These are phyloP conservation scores for Thalassiosira sp. DNA, from an alignment of 352 stramenopile genomes.

Conservation along the genomic window DNA sequence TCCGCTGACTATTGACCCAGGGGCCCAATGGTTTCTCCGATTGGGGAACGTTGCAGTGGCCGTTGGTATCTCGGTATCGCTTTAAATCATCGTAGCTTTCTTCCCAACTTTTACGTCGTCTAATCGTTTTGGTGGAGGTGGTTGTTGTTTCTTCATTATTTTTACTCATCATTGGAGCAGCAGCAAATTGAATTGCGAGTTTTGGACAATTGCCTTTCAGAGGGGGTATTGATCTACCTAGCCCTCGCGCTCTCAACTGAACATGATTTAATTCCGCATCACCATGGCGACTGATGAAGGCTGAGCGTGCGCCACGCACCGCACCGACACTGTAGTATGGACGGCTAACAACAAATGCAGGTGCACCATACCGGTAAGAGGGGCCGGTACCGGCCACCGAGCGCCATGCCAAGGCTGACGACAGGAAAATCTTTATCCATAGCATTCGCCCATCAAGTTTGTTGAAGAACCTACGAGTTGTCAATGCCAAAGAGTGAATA, in stretches of 20 bases:
- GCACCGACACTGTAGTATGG: too few species aligned
- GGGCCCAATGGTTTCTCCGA: slow-evolving; percentile 32
- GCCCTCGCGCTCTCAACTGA: background rate
- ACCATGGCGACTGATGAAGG: background rate
- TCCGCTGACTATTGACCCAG: slow-evolving; percentile 48
- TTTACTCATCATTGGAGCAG: background rate
- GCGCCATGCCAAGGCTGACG: background rate
- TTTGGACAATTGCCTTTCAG: too few species aligned
- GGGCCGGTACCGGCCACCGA: background rate
- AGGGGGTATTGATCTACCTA: background rate
- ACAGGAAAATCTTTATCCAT: background rate
- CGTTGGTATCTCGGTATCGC: slow-evolving; percentile 44
- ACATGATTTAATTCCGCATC: background rate
- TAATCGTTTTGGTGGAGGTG: background rate
- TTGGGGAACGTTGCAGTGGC: slow-evolving; percentile 54
- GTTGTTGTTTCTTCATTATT: too few species aligned
- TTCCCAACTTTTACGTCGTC: slow-evolving; percentile 40
- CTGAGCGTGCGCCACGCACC: background rate
- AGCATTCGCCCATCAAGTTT: slow-evolving; percentile 1
- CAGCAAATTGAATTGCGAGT: too few species aligned
- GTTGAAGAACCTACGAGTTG: too few species aligned
- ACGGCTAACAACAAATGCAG: background rate
- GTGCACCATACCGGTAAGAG: background rate
- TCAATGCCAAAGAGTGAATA: too few species aligned
- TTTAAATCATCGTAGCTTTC: slow-evolving; percentile 38